These are phyloP conservation scores for Wickerhamiella occidentalis DNA, from an alignment of 805 yeast genomes.

Conservation along the genomic window DNA sequence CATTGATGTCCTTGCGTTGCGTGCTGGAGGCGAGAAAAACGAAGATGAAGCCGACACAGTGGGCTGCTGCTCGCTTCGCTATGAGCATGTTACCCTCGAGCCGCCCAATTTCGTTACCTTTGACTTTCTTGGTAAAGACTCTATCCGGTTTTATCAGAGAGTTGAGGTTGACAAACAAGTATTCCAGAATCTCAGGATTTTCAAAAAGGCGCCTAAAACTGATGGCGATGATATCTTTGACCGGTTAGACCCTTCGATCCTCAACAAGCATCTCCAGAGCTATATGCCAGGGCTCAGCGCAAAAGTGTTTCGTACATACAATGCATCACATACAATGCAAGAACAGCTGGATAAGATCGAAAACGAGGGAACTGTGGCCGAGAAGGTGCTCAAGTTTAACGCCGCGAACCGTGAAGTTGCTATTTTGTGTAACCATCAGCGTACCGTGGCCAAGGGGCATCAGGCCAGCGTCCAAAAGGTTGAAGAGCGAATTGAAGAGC, in stretches of 20 bases:
- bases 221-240: constrained; percentile 92
- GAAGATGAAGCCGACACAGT: constrained; percentile 98
- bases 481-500: constrained; percentile 61
- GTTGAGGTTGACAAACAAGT: constrained; percentile 88
- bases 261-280: constrained; percentile 76
- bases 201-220: constrained; percentile 77
- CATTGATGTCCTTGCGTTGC: constrained; percentile 82
- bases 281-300: constrained; percentile 93
- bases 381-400: constrained; percentile 74
- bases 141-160: constrained; percentile 82
- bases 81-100: constrained; percentile 71
- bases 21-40: constrained; percentile 97
- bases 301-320: constrained; percentile 92
- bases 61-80: constrained; percentile 90
- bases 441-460: constrained; percentile 78
- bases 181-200: constrained; percentile 73
- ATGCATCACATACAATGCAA: constrained; percentile 95
- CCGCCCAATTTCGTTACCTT: constrained; percentile 80
- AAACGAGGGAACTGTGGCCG: constrained; percentile 79
- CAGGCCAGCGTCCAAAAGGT: constrained; percentile 71
- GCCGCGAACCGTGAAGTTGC: constrained; percentile 96
- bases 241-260: constrained; percentile 67
- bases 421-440: constrained; percentile 91
- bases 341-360: constrained; percentile 76
- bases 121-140: constrained; percentile 92